A percentile compares a stretch with the other conserved stretches of the same genome.
These are phyloP conservation scores for Oryza nivara DNA, from an alignment of 176 grass and related monocot genomes.

Conservation along the genomic window DNA sequence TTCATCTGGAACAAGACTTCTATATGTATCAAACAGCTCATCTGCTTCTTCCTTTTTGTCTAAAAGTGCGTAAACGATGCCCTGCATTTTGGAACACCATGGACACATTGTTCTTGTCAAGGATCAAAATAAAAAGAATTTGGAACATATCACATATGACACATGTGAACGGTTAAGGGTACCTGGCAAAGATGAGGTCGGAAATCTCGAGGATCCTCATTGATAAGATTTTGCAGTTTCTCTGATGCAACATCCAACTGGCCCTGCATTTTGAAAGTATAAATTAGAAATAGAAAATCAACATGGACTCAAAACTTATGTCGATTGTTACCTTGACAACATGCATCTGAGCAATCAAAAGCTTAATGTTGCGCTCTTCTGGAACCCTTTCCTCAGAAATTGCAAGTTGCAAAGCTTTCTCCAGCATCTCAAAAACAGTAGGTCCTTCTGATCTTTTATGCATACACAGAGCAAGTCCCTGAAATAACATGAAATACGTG, in stretches of 20 bases:
- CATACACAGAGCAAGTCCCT: slow-evolving; percentile 88
- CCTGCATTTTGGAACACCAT: slow-evolving; percentile 47
- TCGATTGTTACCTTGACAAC: slow-evolving; percentile 60
- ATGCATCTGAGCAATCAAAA: slow-evolving; percentile 93
- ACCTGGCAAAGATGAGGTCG: slow-evolving; percentile 90
- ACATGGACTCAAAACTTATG: not conserved
- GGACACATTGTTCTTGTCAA: not conserved
- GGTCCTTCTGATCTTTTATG: slow-evolving; percentile 63
- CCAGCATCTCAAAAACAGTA: slow-evolving; percentile 72
- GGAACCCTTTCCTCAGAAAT: slow-evolving; percentile 66
- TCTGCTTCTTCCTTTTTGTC: slow-evolving; percentile 80
- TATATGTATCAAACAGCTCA: slow-evolving; percentile 66
- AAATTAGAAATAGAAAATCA: slow-evolving; percentile 7
- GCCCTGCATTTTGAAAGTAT: slow-evolving; percentile 47
- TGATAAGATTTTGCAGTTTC: slow-evolving; percentile 71
- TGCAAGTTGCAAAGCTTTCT: slow-evolving; percentile 85
- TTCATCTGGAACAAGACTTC: slow-evolving; percentile 84
- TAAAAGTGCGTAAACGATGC: slow-evolving; percentile 78
- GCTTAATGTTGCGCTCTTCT: slow-evolving; percentile 77
- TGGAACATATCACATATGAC: not conserved
- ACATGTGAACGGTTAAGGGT: slow-evolving; percentile 2
- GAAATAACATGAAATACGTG: slow-evolving; percentile 19
- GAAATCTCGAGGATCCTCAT: slow-evolving; percentile 84
- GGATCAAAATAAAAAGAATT: not conserved
- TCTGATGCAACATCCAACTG: slow-evolving; percentile 69